Percentiles rank a stretch among this genome's conserved stretches.
Evolutionary conservation across 2,329 filamentous ascomycete species (phyloP).

Genomic region (Elsinoe fawcettii): DNA sequence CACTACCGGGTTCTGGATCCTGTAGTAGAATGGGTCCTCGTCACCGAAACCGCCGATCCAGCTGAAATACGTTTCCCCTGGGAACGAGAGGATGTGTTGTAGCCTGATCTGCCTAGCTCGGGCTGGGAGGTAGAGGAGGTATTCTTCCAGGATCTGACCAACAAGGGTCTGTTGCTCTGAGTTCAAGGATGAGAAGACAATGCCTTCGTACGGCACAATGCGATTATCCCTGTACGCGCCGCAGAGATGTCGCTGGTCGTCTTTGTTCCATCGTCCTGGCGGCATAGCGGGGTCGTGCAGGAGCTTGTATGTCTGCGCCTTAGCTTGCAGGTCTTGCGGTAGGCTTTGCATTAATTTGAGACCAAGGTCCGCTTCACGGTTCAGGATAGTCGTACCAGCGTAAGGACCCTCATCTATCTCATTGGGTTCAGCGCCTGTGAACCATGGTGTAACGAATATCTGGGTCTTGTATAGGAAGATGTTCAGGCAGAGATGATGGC

Average conservation of each 20-base stretch:
- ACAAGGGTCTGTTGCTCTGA: conserved; percentile 47
- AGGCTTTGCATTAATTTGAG: conserved; percentile 63
- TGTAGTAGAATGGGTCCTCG: conserved; percentile 66
- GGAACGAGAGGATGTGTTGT: conserved; percentile 46
- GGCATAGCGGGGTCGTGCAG: conserved; percentile 61
- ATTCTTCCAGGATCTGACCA: conserved; percentile 52
- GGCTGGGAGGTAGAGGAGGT: conserved; percentile 59
- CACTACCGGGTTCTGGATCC: conserved; percentile 67
- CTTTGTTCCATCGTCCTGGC: conserved; percentile 65
- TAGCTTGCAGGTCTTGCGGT: conserved; percentile 35
- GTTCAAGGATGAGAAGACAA: conserved; percentile 46
- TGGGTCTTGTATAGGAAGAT: conserved; percentile 59
- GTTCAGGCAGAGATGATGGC: conserved; percentile 69
- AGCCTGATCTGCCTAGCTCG: conserved; percentile 49
- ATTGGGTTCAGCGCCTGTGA: conserved; percentile 75
- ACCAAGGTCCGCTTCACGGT: conserved; percentile 56
- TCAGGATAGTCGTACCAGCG: conserved; percentile 57
- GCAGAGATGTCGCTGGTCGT: conserved; percentile 70
- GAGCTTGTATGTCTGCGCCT: conserved; percentile 50
- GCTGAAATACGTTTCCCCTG: conserved; percentile 67
- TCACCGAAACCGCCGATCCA: conserved; percentile 68
- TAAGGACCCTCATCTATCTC: conserved; percentile 58
- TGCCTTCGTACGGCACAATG: conserved; percentile 62
- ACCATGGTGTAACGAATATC: conserved; percentile 64
- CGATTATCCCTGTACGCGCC: conserved; percentile 74